Conservation (phyloP, 2,329 filamentous ascomycete genomes). For the Colletotrichum nymphaeae region DNA sequence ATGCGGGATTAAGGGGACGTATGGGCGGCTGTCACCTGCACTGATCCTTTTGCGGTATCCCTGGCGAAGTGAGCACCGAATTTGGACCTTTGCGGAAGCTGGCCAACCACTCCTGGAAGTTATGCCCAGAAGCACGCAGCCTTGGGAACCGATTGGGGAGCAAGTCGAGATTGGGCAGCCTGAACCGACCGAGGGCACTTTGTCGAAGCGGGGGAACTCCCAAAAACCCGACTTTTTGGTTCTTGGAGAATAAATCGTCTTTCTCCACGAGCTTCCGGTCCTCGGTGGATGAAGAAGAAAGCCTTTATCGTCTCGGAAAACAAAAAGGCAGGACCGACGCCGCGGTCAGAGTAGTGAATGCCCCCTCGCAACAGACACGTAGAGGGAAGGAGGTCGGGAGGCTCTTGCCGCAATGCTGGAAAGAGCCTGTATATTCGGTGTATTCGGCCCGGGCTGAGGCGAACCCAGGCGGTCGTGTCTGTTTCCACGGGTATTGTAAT, state of each 20-base stretch:
- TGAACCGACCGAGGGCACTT: not conserved
- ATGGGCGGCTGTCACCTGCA: not conserved
- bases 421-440: slow-evolving; percentile 1
- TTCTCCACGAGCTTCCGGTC: not conserved
- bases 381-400: not conserved
- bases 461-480: not conserved
- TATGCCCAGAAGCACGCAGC: not conserved
- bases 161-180: not conserved
- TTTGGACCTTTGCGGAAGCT: not conserved
- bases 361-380: not conserved
- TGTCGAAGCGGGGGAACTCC: not conserved
- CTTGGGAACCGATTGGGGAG: not conserved
- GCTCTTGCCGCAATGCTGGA: not conserved
- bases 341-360: not conserved
- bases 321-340: not conserved
- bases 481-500: not conserved
- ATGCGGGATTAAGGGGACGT: not conserved
- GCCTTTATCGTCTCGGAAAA: not conserved
- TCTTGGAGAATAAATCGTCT: not conserved
- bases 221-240: not conserved
- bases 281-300: not conserved
- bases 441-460: slow-evolving; percentile 6
- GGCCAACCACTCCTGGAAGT: too few species aligned
- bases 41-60: not conserved
- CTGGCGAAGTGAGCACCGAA: not conserved